A percentile compares a stretch with the other conserved stretches of the same genome.
Conservation (phyloP, 495 filamentous ascomycete species). For the Penicilliopsis zonata region DNA sequence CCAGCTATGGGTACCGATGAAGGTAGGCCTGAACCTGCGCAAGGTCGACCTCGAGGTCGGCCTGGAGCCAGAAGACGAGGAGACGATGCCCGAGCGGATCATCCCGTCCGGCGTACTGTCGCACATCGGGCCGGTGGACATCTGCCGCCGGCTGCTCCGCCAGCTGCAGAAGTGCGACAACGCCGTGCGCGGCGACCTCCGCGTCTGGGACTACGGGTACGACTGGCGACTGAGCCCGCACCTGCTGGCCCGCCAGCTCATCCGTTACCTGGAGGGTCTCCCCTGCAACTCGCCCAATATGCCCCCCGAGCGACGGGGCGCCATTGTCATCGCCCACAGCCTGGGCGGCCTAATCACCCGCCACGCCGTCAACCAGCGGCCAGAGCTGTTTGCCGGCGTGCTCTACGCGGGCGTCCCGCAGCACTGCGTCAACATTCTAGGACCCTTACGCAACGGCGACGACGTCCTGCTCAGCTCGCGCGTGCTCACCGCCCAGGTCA, state of each 20-base stretch:
- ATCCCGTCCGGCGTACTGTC: slow-evolving; percentile 77
- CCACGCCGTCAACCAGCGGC: slow-evolving; percentile 78
- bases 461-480: slow-evolving; percentile 82
- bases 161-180: slow-evolving; percentile 63
- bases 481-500: slow-evolving; percentile 87
- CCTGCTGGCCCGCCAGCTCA: slow-evolving; percentile 56
- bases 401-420: slow-evolving; percentile 79
- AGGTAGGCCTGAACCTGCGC: slow-evolving; percentile 82
- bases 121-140: slow-evolving; percentile 86
- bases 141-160: slow-evolving; percentile 71
- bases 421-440: slow-evolving; percentile 82
- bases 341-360: slow-evolving; percentile 83
- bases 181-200: slow-evolving; percentile 52
- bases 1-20: slow-evolving; percentile 87
- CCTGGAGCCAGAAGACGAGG: slow-evolving; percentile 71
- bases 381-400: slow-evolving; percentile 79
- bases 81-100: slow-evolving; percentile 68
- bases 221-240: slow-evolving; percentile 89
- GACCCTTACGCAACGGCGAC: slow-evolving; percentile 82
- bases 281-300: slow-evolving; percentile 54
- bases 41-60: slow-evolving; percentile 90
- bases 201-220: slow-evolving; percentile 86
- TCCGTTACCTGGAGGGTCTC: slow-evolving; percentile 58
- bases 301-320: slow-evolving; percentile 46
- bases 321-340: slow-evolving; percentile 76